Conservation (phyloP, 129 eudicot genomes). For the Logfia minima region DNA sequence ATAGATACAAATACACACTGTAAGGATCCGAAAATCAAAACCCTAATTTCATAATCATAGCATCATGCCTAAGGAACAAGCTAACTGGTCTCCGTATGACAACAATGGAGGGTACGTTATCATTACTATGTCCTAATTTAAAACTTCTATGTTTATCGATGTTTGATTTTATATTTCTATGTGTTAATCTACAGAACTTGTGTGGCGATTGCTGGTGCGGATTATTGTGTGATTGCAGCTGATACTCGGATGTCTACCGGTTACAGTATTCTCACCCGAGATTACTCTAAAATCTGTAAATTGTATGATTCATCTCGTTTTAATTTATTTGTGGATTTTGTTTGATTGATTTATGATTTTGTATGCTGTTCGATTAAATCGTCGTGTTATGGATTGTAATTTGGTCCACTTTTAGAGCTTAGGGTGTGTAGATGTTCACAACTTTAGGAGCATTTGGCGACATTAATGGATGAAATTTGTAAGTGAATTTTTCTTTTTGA, state of each 20-base stretch:
- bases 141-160: not conserved
- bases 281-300: slow-evolving; percentile 88
- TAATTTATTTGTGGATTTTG: not conserved
- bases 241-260: slow-evolving; percentile 99
- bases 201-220: slow-evolving; percentile 94
- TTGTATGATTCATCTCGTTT: slow-evolving; percentile 47
- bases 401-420: slow-evolving; percentile 15
- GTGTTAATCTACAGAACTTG: slow-evolving; percentile 56
- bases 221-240: slow-evolving; percentile 93
- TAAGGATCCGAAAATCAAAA: slow-evolving; percentile 19
- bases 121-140: not conserved
- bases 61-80: slow-evolving; percentile 46
- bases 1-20: slow-evolving; percentile 11
- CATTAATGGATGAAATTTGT: not conserved
- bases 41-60: not conserved
- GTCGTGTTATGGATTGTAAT: not conserved
- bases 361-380: not conserved
- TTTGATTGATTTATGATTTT: not conserved
- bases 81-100: slow-evolving; percentile 50
- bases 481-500: not conserved
- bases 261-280: slow-evolving; percentile 94
- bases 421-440: slow-evolving; percentile 23
- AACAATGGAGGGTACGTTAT: slow-evolving; percentile 48
- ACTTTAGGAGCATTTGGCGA: not conserved
- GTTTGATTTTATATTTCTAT: slow-evolving; percentile 2